A percentile compares a stretch with the other conserved stretches of the same genome.
Evolutionary conservation across 1,284 basidiomycete genomes (phyloP).

Genomic region (Ustilago nuda): DNA sequence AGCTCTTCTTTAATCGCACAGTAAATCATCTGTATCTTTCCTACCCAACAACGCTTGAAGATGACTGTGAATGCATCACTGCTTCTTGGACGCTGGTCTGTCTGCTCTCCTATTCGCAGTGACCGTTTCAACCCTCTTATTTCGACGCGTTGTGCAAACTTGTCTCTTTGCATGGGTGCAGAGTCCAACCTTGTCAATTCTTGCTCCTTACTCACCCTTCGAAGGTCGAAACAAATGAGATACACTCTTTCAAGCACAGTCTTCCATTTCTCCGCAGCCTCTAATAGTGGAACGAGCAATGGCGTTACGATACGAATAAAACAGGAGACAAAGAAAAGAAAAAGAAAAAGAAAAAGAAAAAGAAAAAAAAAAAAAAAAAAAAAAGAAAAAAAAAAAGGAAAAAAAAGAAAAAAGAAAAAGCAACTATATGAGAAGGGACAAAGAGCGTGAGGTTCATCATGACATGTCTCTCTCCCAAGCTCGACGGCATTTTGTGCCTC

Average conservation of each 20-base stretch:
- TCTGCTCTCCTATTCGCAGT: too few relatives aligned
- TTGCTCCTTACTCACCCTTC: background rate
- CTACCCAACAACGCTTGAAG: background rate
- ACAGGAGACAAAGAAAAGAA: background rate
- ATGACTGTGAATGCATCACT: background rate
- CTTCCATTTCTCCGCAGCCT: background rate
- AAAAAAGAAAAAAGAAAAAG: background rate
- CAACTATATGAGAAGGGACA: constrained; percentile 10
- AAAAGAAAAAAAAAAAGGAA: background rate
- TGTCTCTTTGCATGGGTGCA: background rate
- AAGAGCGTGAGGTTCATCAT: constrained; percentile 2
- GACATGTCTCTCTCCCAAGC: background rate
- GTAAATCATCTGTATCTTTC: background rate
- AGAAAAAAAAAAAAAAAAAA: background rate
- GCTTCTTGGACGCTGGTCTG: too few relatives aligned
- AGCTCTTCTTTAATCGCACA: background rate
- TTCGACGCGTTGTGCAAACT: too few relatives aligned
- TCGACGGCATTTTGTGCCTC: background rate
- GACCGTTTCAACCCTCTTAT: too few relatives aligned
- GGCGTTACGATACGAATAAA: constrained; percentile 1
- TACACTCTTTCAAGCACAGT: background rate
- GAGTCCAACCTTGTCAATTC: background rate
- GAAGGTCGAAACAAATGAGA: background rate
- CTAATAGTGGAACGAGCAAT: background rate
- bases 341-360: background rate